These are phyloP conservation scores for Plasmodium blacklocki DNA, from an alignment of 169 alveolate species.

Conservation along the genomic window DNA sequence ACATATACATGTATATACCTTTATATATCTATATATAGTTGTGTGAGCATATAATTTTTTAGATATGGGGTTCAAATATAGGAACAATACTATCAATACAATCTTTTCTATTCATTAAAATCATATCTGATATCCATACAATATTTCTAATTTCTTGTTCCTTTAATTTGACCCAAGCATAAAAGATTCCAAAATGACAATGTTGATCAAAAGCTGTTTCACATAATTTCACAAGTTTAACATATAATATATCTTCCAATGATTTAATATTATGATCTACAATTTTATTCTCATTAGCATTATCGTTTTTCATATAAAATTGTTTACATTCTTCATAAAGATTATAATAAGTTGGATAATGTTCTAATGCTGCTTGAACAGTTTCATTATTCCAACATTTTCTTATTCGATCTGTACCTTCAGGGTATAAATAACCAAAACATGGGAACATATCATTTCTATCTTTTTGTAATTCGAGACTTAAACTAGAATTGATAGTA, in stretches of 20 bases:
- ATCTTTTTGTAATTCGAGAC: slow-evolving; percentile 80
- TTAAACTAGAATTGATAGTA: slow-evolving; percentile 82
- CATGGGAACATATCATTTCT: slow-evolving; percentile 91
- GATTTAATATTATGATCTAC: slow-evolving; percentile 78
- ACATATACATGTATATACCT: background rate
- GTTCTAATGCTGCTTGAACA: slow-evolving; percentile 92
- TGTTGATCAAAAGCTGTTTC: slow-evolving; percentile 97
- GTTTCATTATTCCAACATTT: slow-evolving; percentile 93
- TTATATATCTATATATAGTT: background rate
- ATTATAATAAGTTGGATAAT: slow-evolving; percentile 89
- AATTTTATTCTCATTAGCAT: slow-evolving; percentile 47
- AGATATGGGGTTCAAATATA: slow-evolving; percentile 85
- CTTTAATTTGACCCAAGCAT: slow-evolving; percentile 97
- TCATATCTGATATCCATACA: slow-evolving; percentile 98
- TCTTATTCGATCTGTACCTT: slow-evolving; percentile 92
- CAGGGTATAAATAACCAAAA: slow-evolving; percentile 93
- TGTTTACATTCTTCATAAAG: slow-evolving; percentile 91
- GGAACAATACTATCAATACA: slow-evolving; percentile 90
- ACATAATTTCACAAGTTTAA: slow-evolving; percentile 94
- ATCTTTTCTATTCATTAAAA: slow-evolving; percentile 88
- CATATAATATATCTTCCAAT: slow-evolving; percentile 97
- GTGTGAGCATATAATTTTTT: background rate
- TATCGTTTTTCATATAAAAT: slow-evolving; percentile 78
- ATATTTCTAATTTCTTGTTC: slow-evolving; percentile 98
- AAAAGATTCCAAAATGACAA: slow-evolving; percentile 96